Evolutionary conservation across 2,329 filamentous ascomycete species (phyloP).

Genomic region (Amphichorda felina): DNA sequence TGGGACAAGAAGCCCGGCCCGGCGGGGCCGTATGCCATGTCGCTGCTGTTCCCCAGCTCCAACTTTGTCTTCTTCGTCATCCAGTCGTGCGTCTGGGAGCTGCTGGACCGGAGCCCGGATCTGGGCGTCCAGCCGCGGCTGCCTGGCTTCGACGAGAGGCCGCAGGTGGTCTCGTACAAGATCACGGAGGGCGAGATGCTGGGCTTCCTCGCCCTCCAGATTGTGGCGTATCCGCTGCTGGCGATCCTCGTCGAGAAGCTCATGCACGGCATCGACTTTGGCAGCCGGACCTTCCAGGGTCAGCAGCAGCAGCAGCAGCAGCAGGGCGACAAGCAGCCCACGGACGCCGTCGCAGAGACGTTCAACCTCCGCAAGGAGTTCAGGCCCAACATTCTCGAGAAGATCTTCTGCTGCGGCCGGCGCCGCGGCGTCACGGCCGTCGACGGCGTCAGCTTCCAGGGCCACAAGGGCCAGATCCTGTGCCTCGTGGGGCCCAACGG

Average conservation of each 20-base stretch:
- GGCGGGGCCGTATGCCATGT: conserved; percentile 5
- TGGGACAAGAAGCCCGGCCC: neutral
- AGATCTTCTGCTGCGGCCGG: conserved; percentile 15
- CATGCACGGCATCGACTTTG: conserved; percentile 21
- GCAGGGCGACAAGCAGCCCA: neutral
- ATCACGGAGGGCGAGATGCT: neutral
- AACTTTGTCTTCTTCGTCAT: conserved; percentile 12
- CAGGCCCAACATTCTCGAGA: conserved; percentile 13
- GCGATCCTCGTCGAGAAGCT: conserved; percentile 18
- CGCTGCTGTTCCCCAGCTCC: conserved; percentile 11
- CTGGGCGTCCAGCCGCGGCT: neutral
- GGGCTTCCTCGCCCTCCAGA: conserved; percentile 17
- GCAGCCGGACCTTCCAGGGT: conserved; percentile 10
- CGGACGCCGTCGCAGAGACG: conserved; percentile 8
- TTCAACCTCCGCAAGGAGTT: conserved; percentile 20
- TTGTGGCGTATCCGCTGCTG: conserved; percentile 18
- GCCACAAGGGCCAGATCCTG: conserved; percentile 41
- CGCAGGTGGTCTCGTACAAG: neutral
- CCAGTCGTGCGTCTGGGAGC: conserved; percentile 11
- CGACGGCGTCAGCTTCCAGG: conserved; percentile 34
- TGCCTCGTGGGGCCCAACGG: conserved; percentile 59
- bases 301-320: too few relatives aligned
- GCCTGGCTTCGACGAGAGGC: neutral
- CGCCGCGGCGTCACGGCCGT: conserved; percentile 38
- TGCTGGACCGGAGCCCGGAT: conserved; percentile 4